phyloP scores from a whole-genome alignment of 2,329 filamentous ascomycete genomes.

The Stromatinia cepivora region DNA sequence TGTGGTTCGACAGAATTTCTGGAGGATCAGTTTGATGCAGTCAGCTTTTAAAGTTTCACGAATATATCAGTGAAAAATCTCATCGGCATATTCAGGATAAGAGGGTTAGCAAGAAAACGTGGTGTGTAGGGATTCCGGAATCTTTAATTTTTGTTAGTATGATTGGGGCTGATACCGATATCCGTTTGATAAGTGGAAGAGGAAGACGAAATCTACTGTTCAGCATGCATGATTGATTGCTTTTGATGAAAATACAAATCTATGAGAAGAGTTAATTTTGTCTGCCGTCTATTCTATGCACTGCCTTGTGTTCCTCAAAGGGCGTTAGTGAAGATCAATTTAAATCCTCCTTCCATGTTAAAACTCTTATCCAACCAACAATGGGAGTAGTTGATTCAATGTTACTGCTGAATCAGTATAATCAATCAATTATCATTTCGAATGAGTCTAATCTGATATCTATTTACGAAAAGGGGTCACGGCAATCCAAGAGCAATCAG shows the following conservation, averaged over 20 bases:
- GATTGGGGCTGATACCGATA: neutral
- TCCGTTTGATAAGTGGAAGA: neutral
- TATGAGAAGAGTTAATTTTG: neutral
- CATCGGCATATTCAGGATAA: neutral
- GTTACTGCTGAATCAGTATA: neutral
- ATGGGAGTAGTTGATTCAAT: neutral
- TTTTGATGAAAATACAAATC: neutral
- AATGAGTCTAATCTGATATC: neutral
- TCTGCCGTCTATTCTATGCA: neutral
- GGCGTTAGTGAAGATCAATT: neutral
- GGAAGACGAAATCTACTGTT: neutral
- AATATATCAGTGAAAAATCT: neutral
- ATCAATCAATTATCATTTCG: neutral
- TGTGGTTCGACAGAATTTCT: neutral
- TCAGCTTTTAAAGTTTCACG: conserved; percentile 15
- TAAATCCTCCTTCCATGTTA: neutral
- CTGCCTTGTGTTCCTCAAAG: neutral
- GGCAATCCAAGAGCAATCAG: neutral
- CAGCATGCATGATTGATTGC: neutral
- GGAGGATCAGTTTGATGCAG: conserved; percentile 18
- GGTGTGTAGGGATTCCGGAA: conserved; percentile 12
- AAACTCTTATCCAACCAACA: neutral
- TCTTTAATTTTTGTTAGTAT: too few species aligned
- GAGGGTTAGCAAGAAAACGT: conserved; percentile 5
- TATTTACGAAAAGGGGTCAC: neutral